These are phyloP conservation scores for Talaromyces funiculosus DNA, from an alignment of 2,329 filamentous ascomycete species.

Conservation along the genomic window DNA sequence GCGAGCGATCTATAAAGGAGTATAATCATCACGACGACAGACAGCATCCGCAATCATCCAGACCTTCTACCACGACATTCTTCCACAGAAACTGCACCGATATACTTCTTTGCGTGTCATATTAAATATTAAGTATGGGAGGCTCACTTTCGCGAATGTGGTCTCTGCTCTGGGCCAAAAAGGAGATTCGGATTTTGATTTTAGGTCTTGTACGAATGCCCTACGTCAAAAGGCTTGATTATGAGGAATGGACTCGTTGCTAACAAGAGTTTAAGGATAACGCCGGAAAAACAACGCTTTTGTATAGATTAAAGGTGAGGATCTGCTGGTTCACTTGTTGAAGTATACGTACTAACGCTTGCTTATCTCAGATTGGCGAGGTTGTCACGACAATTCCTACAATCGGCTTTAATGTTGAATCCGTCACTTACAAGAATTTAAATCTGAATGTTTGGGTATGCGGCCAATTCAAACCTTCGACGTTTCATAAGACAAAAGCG, in stretches of 20 bases:
- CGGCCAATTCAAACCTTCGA: too few species aligned
- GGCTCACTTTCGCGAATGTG: conserved; percentile 54
- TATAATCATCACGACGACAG: background rate
- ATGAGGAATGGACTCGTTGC: conserved; percentile 10
- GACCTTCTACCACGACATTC: background rate
- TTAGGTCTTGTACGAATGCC: conserved; percentile 69
- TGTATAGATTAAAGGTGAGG: conserved; percentile 87
- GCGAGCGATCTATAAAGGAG: background rate
- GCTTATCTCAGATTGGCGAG: conserved; percentile 71
- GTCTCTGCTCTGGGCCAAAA: conserved; percentile 82
- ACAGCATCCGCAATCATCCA: conserved; percentile 1
- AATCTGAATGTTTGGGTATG: conserved; percentile 98
- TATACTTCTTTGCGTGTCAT: background rate
- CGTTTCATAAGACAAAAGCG: background rate
- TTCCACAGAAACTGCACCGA: background rate
- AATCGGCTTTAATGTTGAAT: conserved; percentile 99
- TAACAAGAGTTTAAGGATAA: conserved; percentile 65
- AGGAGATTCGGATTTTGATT: conserved; percentile 95
- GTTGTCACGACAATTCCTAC: conserved; percentile 99
- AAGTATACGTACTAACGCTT: conserved; percentile 7
- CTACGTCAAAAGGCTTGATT: background rate
- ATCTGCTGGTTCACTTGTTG: conserved; percentile 9
- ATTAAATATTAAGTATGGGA: conserved; percentile 42
- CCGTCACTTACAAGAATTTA: conserved; percentile 94
- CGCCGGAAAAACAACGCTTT: conserved; percentile 92